phyloP scores from a whole-genome alignment of 2,329 filamentous ascomycete species.

The Nannizzia gypsea region DNA sequence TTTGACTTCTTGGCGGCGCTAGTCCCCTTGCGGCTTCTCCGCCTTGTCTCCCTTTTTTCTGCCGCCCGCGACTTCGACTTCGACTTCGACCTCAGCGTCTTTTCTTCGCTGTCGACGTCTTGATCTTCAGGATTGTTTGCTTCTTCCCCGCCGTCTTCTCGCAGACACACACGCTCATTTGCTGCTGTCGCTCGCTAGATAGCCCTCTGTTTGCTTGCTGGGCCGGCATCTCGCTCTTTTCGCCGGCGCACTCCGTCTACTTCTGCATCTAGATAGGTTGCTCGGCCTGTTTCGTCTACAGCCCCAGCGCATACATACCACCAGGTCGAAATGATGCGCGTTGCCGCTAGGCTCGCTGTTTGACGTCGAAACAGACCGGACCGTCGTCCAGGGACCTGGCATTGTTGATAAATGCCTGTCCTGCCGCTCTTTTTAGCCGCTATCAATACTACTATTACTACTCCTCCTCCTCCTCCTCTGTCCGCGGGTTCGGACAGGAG shows the following conservation, averaged over 20 bases:
- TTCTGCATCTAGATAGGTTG: background rate
- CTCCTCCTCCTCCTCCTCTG: no score
- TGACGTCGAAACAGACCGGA: background rate
- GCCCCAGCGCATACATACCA: background rate
- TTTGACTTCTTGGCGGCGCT: background rate
- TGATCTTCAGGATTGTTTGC: no score
- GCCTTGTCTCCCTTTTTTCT: background rate
- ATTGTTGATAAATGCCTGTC: conserved; percentile 2
- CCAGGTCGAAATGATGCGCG: background rate
- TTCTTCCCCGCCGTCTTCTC: no score
- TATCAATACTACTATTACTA: background rate
- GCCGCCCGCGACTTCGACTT: background rate
- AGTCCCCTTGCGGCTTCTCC: background rate
- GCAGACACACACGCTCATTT: background rate
- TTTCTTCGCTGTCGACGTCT: background rate
- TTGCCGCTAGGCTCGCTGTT: background rate
- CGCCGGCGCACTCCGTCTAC: background rate
- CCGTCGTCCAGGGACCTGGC: background rate
- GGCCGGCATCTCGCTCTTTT: background rate
- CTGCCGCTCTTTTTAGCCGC: background rate
- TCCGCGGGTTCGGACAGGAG: background rate
- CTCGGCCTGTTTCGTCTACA: no score
- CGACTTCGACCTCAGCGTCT: background rate
- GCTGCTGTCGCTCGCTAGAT: background rate
- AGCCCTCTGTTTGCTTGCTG: no score